These are phyloP conservation scores for Rhamnella rubrinervis DNA, from an alignment of 331 rosid species.

Conservation along the genomic window DNA sequence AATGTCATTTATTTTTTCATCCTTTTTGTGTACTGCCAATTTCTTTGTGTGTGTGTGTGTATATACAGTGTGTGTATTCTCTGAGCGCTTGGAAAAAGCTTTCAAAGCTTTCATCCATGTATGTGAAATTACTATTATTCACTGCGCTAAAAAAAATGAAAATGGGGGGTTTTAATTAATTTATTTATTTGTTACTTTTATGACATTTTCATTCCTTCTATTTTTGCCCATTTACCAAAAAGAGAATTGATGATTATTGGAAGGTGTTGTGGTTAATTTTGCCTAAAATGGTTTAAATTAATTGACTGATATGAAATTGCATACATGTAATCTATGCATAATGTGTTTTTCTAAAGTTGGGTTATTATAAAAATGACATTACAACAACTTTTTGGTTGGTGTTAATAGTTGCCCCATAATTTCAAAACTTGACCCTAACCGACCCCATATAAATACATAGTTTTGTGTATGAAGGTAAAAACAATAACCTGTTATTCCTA, in stretches of 20 bases:
- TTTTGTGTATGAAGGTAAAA: no score
- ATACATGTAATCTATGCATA: not conserved
- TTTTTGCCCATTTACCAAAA: no score
- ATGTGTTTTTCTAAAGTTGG: conserved; percentile 9
- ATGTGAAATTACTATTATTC: no score
- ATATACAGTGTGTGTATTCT: no score
- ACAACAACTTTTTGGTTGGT: conserved; percentile 24
- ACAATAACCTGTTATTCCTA: not conserved
- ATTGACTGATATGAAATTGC: not conserved
- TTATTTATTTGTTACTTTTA: no score
- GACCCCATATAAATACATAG: not conserved
- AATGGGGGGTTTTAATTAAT: no score
- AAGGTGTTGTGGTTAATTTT: conserved; percentile 9
- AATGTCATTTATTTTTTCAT: not conserved
- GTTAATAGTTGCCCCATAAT: not conserved
- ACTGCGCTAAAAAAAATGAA: no score
- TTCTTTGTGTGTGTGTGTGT: no score
- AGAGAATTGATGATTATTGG: not conserved
- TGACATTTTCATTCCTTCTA: no score
- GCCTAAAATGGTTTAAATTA: not conserved
- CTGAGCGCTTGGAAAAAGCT: no score
- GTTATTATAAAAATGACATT: conserved; percentile 15
- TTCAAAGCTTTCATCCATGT: no score
- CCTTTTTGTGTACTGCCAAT: not conserved
- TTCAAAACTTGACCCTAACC: conserved; percentile 7